Conservation (phyloP, 768 basidiomycete genomes). For the Hortiboletus campestris region DNA sequence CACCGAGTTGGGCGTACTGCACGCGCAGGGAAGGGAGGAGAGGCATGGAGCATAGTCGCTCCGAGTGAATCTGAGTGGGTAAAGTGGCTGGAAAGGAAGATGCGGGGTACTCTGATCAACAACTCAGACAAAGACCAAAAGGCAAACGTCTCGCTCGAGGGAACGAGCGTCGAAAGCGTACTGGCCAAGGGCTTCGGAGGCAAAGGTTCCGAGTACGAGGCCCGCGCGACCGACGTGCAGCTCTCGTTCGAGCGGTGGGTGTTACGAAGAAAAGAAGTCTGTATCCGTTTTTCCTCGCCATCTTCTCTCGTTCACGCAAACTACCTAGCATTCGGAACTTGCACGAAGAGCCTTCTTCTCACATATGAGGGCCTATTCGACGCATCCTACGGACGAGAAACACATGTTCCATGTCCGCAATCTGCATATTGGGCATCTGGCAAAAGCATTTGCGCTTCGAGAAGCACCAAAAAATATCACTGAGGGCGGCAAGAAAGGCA, state of each 20-base stretch:
- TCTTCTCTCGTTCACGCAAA: constrained; percentile 3
- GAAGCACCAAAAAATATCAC: constrained; percentile 64
- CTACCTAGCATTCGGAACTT: constrained; percentile 63
- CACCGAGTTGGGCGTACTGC: constrained; percentile 97
- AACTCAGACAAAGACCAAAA: constrained; percentile 31
- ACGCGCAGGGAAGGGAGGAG: constrained; percentile 91
- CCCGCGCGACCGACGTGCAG: constrained; percentile 93
- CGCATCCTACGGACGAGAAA: constrained; percentile 93
- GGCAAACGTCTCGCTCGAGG: constrained; percentile 50
- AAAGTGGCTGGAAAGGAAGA: constrained; percentile 81
- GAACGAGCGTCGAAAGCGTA: constrained; percentile 66
- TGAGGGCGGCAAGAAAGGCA: constrained; percentile 21
- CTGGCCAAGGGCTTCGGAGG: constrained; percentile 86
- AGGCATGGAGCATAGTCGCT: constrained; percentile 90
- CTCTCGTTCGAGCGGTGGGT: constrained; percentile 96
- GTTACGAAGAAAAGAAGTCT: constrained; percentile 63
- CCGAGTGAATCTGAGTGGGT: constrained; percentile 91
- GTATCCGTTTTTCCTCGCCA: constrained; percentile 20
- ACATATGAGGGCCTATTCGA: constrained; percentile 94
- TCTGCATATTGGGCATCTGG: constrained; percentile 91
- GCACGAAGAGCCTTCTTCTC: constrained; percentile 89
- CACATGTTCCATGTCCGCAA: constrained; percentile 95
- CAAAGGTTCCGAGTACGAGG: constrained; percentile 74
- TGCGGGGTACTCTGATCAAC: constrained; percentile 53
- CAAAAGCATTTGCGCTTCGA: constrained; percentile 87